Conservation (phyloP, 148 eudicot genomes). For the Vaccinium vitisidaea region DNA sequence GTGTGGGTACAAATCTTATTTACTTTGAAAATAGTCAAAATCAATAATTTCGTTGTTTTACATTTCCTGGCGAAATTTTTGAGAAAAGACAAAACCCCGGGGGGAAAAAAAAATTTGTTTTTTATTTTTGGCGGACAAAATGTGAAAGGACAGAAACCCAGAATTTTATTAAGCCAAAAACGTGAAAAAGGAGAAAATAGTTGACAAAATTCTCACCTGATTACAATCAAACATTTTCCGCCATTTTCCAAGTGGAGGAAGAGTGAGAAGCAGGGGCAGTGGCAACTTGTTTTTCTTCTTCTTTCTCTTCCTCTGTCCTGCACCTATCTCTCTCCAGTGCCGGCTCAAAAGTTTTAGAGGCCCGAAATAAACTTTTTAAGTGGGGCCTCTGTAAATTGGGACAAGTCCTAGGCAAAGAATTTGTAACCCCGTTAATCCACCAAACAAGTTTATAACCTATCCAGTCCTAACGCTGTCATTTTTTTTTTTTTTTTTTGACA, state of each 20-base stretch:
- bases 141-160: not conserved
- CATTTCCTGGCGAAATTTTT: not conserved
- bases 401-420: no score
- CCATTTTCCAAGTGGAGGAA: conserved; percentile 15
- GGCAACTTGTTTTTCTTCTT: not conserved
- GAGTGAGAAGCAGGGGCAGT: not conserved
- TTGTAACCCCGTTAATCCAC: no score
- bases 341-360: no score
- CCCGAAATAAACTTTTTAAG: no score
- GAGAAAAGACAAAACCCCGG: not conserved
- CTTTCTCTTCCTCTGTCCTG: not conserved
- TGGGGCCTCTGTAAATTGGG: no score
- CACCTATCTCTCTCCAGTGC: not conserved
- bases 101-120: not conserved
- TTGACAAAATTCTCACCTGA: conserved; percentile 31
- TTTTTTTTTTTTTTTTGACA: no score
- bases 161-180: conserved; percentile 3
- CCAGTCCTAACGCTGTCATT: no score
- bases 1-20: not conserved
- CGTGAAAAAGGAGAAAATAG: not conserved
- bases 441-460: no score
- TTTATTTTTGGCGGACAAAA: not conserved
- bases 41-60: not conserved
- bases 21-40: not conserved
- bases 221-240: conserved; percentile 28